Evolutionary conservation across 345 rosid genomes (phyloP), one percentile per base, ranked within the genome.

Genomic region (Nephelium lappaceum): DNA sequence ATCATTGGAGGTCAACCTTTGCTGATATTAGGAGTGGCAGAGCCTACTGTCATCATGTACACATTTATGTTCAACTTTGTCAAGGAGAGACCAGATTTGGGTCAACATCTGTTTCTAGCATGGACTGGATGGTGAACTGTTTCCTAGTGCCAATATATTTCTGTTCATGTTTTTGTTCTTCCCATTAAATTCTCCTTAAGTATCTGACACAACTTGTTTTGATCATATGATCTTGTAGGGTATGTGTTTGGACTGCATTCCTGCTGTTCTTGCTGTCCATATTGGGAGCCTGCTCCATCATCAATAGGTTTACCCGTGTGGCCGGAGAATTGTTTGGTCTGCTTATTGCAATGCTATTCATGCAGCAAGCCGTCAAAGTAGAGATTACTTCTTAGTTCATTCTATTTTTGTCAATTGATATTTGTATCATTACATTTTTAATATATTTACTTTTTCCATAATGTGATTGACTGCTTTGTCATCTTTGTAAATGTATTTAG

Each of bases 11-110:
- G 99, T 60, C 99, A 96, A 84, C 98, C 99, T 45, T 81, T 96
- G 84, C 92, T 96, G 88, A 94, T 96, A 43, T 89, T 96, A 10
- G 99, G 99, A 68, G 99, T 96, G 73, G 99, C 99, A 6, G 99
- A 96, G 92, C 99, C 99, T 5, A 96, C 99, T 61, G 99, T 96
- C 2, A 91, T 96, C 73, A 94, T 95, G 99, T 95, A 93, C 78
- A 92, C 94, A 14, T 95, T 95, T 85, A 92, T 95, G 98, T 95
- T 95, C 80, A 88, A 92, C 88, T 96, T 96, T 80, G 99, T 86
- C 55, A 96, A 96, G 84, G 94, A 89, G 18, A 90, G 93, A 78
- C 84, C 92, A 39, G 98, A 90, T 72, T 78, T 96, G 84, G 99
- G 98, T 62, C 90, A 92, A 38, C 74, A 94, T 53, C 89, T 93